Percentiles rank a stretch among this genome's conserved stretches.
Conservation (phyloP, 2,329 filamentous ascomycete species). For the Cordyceps militaris region DNA sequence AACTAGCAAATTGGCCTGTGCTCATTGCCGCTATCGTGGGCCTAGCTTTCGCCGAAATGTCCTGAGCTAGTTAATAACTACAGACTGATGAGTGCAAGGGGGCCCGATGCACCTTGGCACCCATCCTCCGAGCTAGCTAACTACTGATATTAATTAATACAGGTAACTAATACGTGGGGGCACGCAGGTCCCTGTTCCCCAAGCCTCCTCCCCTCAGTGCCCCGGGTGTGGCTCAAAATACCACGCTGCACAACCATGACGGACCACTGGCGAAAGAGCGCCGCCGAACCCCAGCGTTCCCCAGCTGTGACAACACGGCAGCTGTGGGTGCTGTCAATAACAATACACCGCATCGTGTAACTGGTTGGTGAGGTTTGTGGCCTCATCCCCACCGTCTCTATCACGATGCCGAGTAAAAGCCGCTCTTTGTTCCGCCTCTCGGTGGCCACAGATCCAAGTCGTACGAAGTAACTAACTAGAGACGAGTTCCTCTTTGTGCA, state of each 20-base stretch:
- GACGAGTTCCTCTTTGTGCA: neutral
- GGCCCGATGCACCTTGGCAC: neutral
- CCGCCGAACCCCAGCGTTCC: neutral
- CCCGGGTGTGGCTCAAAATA: conserved; percentile 1
- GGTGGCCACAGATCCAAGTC: neutral
- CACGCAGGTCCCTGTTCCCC: neutral
- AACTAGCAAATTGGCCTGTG: neutral
- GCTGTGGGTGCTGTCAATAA: neutral
- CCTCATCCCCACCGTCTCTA: neutral
- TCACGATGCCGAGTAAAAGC: conserved; percentile 9
- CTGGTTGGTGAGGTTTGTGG: neutral
- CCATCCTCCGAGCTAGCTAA: neutral
- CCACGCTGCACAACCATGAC: neutral
- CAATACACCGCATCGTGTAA: neutral
- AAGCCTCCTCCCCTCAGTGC: neutral
- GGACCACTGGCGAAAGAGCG: neutral
- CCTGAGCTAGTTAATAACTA: neutral
- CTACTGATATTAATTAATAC: neutral
- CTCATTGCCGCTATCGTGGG: conserved; percentile 2
- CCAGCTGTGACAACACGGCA: neutral
- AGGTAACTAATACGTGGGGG: neutral
- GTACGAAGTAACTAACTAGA: too few relatives aligned
- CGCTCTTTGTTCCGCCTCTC: neutral
- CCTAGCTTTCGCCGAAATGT: neutral
- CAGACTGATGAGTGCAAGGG: neutral